Conservation (phyloP, 2,329 filamentous ascomycete species). For the Aspergillus quadricinctus region DNA sequence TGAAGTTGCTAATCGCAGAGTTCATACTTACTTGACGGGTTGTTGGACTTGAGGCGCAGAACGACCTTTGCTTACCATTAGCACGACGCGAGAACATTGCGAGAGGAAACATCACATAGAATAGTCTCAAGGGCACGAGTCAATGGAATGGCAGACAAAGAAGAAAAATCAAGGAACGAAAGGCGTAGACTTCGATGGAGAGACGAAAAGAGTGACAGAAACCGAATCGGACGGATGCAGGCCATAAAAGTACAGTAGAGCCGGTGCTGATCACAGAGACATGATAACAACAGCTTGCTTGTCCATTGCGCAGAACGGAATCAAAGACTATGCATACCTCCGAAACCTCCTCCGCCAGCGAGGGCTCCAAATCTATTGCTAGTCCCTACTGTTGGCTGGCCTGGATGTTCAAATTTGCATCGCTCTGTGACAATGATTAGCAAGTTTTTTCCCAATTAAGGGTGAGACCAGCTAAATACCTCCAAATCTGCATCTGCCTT, state of each 20-base stretch:
- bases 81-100: background rate
- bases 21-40: conserved; percentile 19
- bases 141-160: background rate
- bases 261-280: background rate
- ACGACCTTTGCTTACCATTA: conserved; percentile 14
- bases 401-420: conserved; percentile 59
- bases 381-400: conserved; percentile 34
- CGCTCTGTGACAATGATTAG: conserved; percentile 42
- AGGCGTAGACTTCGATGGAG: background rate
- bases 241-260: background rate
- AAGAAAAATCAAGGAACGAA: background rate
- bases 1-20: conserved; percentile 3
- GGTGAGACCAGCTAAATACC: conserved; percentile 37
- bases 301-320: background rate
- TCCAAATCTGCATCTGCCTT: conserved; percentile 63
- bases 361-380: conserved; percentile 59
- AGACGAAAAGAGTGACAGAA: background rate
- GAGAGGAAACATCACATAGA: background rate
- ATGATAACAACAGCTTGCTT: background rate
- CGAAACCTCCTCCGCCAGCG: conserved; percentile 32
- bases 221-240: background rate
- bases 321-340: conserved; percentile 32
- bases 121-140: background rate
- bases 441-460: background rate
- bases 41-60: conserved; percentile 15